Evolutionary conservation across 805 yeast species (phyloP), one percentile per base, ranked within the genome.

Genomic region (Diddensiella caesifluorescens): DNA sequence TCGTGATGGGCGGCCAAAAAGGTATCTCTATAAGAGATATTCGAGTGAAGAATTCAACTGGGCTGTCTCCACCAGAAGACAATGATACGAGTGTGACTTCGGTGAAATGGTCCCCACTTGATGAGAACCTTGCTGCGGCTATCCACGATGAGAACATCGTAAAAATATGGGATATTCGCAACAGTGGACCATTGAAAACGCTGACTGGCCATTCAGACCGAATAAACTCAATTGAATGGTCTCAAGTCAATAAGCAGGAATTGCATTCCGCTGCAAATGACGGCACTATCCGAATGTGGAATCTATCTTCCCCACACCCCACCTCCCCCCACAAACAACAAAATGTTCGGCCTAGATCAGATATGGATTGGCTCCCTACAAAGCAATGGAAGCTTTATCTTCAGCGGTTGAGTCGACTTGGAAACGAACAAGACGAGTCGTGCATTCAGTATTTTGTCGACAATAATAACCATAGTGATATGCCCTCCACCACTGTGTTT

Each of bases 21-120:
- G 95, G 95, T 2, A 71, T 86, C 6, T 79, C 92, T 0, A 61
- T 87, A 29, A 71, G 79, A 48, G 96, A 87, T 60, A 61, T 84
- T 49, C 69, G 95, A 50, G 68, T 71, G 3, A 65, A 70, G 4
- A 66, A 65, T 23, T 63, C 71, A 3, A 56, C 70, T 2, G 66
- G 70, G 15, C 65, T 73, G 44, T 65, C 70, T 22, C 78, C 80
- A 2, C 62, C 67, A 13, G 57, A 53, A 0, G 52, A 47, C 20
- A 58, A 61, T 41, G 47, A 56, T 42, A 53, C 55, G 26, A 27
- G 57, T 10, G 68, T 80, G 0, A 67, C 69, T 37, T 42, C 63
- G 15, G 74, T 79, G 36, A 71, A 70, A 51, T 85, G 92, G 94
- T 74, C 80, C 37, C 73, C 79, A 1, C 54, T 62, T 13, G 72